Evolutionary conservation across 345 rosid species (phyloP).

Genomic region (Rhizophora mangle): DNA sequence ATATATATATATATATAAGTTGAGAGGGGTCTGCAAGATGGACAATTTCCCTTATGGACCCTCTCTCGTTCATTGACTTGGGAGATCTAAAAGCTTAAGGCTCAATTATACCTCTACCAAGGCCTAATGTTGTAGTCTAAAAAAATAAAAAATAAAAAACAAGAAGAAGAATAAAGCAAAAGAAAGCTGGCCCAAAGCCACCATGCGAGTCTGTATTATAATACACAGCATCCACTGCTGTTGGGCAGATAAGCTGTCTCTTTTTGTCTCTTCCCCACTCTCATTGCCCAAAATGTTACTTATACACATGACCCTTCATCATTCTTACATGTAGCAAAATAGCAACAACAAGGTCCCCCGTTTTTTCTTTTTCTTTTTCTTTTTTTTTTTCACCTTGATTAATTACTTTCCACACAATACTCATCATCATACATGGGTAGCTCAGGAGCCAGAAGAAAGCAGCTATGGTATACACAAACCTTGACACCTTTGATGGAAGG

Average conservation of each 20-base stretch:
- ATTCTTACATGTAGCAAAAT: not conserved
- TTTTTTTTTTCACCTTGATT: not conserved
- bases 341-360: not conserved
- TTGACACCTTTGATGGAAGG: conserved; percentile 92
- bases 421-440: conserved; percentile 16
- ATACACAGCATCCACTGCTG: conserved; percentile 29
- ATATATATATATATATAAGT: too few relatives aligned
- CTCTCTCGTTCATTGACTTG: conserved; percentile 11
- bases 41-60: conserved; percentile 5
- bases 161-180: conserved; percentile 28
- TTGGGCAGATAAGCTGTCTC: conserved; percentile 65
- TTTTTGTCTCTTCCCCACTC: conserved; percentile 39
- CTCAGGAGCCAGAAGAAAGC: conserved; percentile 48
- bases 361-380: not conserved
- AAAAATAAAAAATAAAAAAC: conserved; percentile 20
- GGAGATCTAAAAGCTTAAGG: not conserved
- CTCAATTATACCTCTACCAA: too few relatives aligned
- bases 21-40: not conserved
- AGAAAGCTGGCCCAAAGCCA: conserved; percentile 29
- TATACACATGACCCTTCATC: not conserved
- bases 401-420: not conserved
- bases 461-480: conserved; percentile 64
- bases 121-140: not conserved
- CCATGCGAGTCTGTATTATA: conserved; percentile 28
- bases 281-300: too few relatives aligned